phyloP scores from a whole-genome alignment of 208 protist genomes.

The Naegleria gruberi region DNA sequence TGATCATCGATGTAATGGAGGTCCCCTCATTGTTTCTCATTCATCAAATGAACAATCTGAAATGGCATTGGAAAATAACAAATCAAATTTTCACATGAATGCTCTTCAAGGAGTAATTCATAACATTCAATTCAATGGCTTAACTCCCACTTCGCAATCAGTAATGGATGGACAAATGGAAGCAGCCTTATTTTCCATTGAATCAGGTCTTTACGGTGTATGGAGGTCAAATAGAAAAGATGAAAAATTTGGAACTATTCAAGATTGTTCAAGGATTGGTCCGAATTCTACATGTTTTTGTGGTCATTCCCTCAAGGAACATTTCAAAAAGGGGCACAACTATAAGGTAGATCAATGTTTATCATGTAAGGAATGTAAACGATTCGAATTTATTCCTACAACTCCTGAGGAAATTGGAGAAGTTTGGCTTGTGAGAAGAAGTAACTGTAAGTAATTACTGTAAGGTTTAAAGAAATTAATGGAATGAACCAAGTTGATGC shows the following conservation, averaged over 20 bases:
- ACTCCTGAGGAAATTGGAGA: constrained; percentile 71
- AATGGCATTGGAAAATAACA: constrained; percentile 24
- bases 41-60: no score
- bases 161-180: constrained; percentile 58
- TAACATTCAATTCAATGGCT: not conserved
- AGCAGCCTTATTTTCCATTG: constrained; percentile 53
- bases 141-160: not conserved
- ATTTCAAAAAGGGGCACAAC: constrained; percentile 9
- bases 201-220: constrained; percentile 62
- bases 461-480: not conserved
- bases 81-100: not conserved
- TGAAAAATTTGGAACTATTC: constrained; percentile 39
- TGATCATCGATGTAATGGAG: no score
- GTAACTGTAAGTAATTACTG: constrained; percentile 33
- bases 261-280: constrained; percentile 66
- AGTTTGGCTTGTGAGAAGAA: constrained; percentile 58
- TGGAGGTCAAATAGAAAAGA: constrained; percentile 54
- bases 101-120: not conserved
- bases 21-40: no score
- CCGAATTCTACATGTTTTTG: constrained; percentile 64
- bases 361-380: constrained; percentile 46
- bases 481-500: constrained; percentile 36
- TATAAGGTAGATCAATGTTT: not conserved
- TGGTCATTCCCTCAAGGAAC: constrained; percentile 45
- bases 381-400: constrained; percentile 66